A percentile compares a stretch with the other conserved stretches of the same genome.
Conservation (phyloP, 192 early-diverging fungal genomes). For the Geranomyces variabilis region DNA sequence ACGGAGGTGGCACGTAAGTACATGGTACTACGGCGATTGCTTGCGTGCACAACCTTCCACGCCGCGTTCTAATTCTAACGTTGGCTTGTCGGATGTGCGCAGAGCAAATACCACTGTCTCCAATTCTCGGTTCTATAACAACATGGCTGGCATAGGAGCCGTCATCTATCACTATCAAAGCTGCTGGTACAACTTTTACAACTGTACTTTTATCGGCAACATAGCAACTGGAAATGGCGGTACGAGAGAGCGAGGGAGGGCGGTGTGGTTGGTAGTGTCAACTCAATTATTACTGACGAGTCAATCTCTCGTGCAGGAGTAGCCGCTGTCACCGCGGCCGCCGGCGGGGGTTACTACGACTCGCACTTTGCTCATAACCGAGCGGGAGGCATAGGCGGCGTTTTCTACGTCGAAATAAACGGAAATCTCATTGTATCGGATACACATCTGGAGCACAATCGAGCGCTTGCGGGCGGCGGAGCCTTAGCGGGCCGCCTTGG, state of each 20-base stretch:
- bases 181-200: neutral
- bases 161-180: slow-evolving; percentile 16
- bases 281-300: no score
- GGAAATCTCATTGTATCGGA: neutral
- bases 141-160: slow-evolving; percentile 6
- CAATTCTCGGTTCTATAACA: slow-evolving; percentile 16
- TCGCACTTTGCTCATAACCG: neutral
- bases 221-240: slow-evolving; percentile 16
- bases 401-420: slow-evolving; percentile 16
- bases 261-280: no score
- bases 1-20: slow-evolving; percentile 24
- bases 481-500: slow-evolving; percentile 16
- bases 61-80: no score
- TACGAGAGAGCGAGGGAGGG: no score
- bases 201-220: slow-evolving; percentile 14
- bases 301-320: slow-evolving; percentile 4
- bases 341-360: neutral
- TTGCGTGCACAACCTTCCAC: no score
- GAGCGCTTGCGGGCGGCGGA: slow-evolving; percentile 16
- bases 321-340: neutral
- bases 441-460: neutral
- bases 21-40: no score
- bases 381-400: slow-evolving; percentile 22
- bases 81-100: no score
- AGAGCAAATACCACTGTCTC: no score